Percentiles rank a stretch among this genome's conserved stretches.
These are phyloP conservation scores for Aspergillus udagawae DNA, from an alignment of 2,329 filamentous ascomycete genomes.

Conservation along the genomic window DNA sequence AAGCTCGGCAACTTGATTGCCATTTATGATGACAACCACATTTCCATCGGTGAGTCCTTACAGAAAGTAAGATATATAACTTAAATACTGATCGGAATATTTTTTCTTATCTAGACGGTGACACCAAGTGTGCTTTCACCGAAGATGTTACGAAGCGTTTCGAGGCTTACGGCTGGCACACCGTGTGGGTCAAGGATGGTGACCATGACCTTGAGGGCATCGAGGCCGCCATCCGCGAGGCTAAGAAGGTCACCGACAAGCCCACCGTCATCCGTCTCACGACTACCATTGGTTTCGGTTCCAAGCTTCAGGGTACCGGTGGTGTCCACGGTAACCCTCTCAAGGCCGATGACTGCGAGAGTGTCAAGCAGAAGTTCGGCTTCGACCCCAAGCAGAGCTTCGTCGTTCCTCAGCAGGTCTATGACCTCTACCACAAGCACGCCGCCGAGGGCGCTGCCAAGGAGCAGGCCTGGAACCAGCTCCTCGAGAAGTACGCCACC, in stretches of 20 bases:
- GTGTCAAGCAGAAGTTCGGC: slow-evolving; percentile 91
- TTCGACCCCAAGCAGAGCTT: slow-evolving; percentile 95
- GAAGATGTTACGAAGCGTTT: slow-evolving; percentile 95
- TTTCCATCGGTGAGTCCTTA: slow-evolving; percentile 63
- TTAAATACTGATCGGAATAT: neutral
- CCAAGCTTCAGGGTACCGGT: slow-evolving; percentile 85
- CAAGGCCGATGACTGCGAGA: slow-evolving; percentile 89
- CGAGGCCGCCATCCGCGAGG: slow-evolving; percentile 80
- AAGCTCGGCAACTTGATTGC: slow-evolving; percentile 96
- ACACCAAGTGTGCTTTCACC: slow-evolving; percentile 94
- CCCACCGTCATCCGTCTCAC: slow-evolving; percentile 93
- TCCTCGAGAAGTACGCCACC: slow-evolving; percentile 79
- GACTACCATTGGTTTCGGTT: slow-evolving; percentile 96
- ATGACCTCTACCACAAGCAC: slow-evolving; percentile 84
- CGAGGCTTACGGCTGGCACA: slow-evolving; percentile 96
- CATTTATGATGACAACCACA: slow-evolving; percentile 98
- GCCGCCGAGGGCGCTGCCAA: slow-evolving; percentile 78
- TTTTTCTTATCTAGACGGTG: slow-evolving; percentile 62
- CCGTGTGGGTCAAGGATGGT: slow-evolving; percentile 76
- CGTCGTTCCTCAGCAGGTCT: slow-evolving; percentile 88
- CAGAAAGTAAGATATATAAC: neutral
- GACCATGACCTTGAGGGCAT: slow-evolving; percentile 84
- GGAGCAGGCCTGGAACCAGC: slow-evolving; percentile 93
- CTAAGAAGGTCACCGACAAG: slow-evolving; percentile 89
- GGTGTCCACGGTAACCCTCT: slow-evolving; percentile 95